Conservation (phyloP, 371 early-diverging fungal genomes). For the Dichotomocladium elegans region DNA sequence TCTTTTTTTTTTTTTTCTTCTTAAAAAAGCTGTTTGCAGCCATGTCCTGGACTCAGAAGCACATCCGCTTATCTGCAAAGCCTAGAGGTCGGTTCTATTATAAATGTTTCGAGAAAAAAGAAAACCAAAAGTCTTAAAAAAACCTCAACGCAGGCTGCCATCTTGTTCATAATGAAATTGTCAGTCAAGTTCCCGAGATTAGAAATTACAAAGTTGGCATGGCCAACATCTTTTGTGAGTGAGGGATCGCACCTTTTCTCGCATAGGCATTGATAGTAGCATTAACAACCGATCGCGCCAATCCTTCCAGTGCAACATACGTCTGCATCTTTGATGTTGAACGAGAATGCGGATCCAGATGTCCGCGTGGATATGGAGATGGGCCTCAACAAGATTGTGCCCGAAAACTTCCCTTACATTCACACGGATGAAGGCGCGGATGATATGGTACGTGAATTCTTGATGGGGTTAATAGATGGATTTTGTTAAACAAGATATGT, state of each 20-base stretch:
- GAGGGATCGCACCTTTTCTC: not conserved
- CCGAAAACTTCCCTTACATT: constrained; percentile 73
- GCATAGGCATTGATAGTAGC: not conserved
- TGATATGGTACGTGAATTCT: constrained; percentile 38
- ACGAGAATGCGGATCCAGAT: constrained; percentile 83
- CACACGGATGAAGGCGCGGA: constrained; percentile 75
- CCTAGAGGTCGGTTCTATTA: constrained; percentile 3
- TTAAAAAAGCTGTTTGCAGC: not conserved
- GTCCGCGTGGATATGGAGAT: constrained; percentile 28
- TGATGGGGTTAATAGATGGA: not conserved
- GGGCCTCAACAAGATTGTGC: constrained; percentile 67
- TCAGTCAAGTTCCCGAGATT: constrained; percentile 61
- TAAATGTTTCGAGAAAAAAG: constrained; percentile 6
- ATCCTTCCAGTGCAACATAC: constrained; percentile 78
- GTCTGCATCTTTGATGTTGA: constrained; percentile 83
- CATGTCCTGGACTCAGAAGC: constrained; percentile 23
- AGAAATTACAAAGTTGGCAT: constrained; percentile 70
- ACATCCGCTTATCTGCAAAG: constrained; percentile 9
- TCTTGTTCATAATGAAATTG: constrained; percentile 73
- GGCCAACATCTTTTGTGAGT: constrained; percentile 83
- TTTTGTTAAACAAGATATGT: not conserved
- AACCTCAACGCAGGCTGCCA: constrained; percentile 60
- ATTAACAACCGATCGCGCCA: not conserved
- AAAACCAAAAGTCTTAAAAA: not conserved
- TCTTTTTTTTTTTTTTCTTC: not conserved